Evolutionary conservation across 805 yeast species (phyloP).

Genomic region (Wickerhamiella vanderwaltii): DNA sequence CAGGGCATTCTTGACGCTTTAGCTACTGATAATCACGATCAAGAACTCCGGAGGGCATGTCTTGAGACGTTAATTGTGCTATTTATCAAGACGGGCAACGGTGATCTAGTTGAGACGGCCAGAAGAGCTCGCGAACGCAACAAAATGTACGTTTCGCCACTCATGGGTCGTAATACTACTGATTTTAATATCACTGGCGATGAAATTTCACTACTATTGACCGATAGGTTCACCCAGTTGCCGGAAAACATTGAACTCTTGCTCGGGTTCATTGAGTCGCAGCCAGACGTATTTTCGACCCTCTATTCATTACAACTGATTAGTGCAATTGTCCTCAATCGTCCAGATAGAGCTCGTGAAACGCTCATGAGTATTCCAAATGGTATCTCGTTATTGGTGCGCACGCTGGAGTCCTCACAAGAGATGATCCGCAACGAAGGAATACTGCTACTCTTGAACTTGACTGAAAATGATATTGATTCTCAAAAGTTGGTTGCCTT

Average conservation of each 20-base stretch:
- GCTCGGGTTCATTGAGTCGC: slow-evolving; percentile 38
- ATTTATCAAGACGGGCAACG: slow-evolving; percentile 49
- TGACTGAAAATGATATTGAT: slow-evolving; percentile 69
- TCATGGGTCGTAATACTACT: slow-evolving; percentile 9
- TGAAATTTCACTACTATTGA: slow-evolving; percentile 86
- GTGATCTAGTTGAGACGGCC: slow-evolving; percentile 66
- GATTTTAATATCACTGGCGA: slow-evolving; percentile 42
- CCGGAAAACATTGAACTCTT: slow-evolving; percentile 36
- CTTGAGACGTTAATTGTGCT: slow-evolving; percentile 76
- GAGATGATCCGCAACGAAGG: slow-evolving; percentile 85
- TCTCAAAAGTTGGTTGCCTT: slow-evolving; percentile 90
- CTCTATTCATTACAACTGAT: slow-evolving; percentile 74
- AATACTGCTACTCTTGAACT: slow-evolving; percentile 66
- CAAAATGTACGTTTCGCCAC: slow-evolving; percentile 24
- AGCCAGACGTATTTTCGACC: slow-evolving; percentile 57
- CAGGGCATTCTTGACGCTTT: slow-evolving; percentile 59
- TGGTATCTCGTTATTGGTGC: slow-evolving; percentile 65
- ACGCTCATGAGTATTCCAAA: slow-evolving; percentile 60
- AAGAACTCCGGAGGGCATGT: slow-evolving; percentile 61
- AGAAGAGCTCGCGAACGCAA: slow-evolving; percentile 34
- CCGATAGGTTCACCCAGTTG: slow-evolving; percentile 76
- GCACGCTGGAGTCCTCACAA: slow-evolving; percentile 45
- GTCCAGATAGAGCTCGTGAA: slow-evolving; percentile 65
- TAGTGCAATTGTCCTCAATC: slow-evolving; percentile 67
- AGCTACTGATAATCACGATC: slow-evolving; percentile 53